Evolutionary conservation across 768 basidiomycete genomes (phyloP), one percentile per base, ranked within the genome.

Genomic region (Boletus insuetus): DNA sequence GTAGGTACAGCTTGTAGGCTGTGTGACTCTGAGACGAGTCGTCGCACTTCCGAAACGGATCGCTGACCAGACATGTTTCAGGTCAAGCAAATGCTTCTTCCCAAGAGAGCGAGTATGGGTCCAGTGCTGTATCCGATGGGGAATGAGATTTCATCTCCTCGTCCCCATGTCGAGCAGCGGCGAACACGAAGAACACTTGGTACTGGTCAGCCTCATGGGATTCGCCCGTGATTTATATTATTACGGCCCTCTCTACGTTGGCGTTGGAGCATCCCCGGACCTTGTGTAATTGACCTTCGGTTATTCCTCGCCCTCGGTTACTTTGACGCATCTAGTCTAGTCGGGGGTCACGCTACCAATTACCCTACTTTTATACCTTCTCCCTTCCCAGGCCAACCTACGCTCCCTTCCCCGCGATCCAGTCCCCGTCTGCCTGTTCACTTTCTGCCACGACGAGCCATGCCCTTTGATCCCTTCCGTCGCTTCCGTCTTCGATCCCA

Each of bases 401-500:
- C 13, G n/a, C 4, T 19, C n/a, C 7, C 16, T 24, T 19, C 22
- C 37, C 19, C 31, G 5, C 35, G 9, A 14, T 26, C 31, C 51
- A 7, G 3, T 34, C 52, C 26, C 11, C 1, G 1, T 24, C 13
- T 26, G 2, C 0, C 10, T 9, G 29, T 29, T 29, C 29, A 29
- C 29, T 9, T 3, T 8, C 29, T 29, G 12, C 34, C 3, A 35
- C 34, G 11, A 14, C 34, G 6, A 35, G 34, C 14, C 2, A 60
- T 60, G 59, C 49, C 60, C 6, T 51, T 70, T 20, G 53, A 59
- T 19, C 57, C 54, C 35, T 57, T 69, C 52, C 69, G 63, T 17
- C 70, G 61, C 19, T 46, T 69, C 19, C 70, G 69, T 11, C 55
- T 38, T 10, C 59, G 66, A 17, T 42, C 56, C 17, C 26, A 17